Conservation (phyloP, 108 stramenopile species). For the Nannochloropsis salina region DNA sequence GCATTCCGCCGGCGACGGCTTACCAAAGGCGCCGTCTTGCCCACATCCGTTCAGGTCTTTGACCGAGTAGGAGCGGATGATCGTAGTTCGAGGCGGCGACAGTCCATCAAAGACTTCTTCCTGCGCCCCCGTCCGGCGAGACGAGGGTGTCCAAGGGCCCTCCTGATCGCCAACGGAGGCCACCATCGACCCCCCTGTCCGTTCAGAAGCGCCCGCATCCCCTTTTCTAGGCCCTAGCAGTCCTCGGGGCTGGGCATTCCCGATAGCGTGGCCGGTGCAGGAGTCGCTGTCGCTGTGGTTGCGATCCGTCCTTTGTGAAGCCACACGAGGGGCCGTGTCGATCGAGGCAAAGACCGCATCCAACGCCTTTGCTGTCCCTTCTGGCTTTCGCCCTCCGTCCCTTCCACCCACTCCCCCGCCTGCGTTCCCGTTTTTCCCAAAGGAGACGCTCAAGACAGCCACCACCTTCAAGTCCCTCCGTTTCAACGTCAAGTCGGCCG, state of each 20-base stretch:
- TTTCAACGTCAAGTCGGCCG: constrained; percentile 31
- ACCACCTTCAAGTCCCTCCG: constrained; percentile 34
- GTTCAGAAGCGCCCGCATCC: too few species aligned
- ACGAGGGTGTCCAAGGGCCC: too few species aligned
- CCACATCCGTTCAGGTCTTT: not conserved
- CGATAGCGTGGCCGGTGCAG: not conserved
- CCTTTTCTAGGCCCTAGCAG: too few species aligned
- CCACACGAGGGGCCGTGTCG: not conserved
- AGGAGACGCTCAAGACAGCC: constrained; percentile 31
- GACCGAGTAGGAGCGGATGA: not conserved
- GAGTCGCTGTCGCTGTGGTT: not conserved
- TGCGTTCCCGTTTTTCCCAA: not conserved
- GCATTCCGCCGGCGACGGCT: not conserved
- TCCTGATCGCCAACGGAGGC: too few species aligned
- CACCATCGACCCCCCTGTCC: too few species aligned
- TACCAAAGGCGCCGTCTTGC: too few species aligned
- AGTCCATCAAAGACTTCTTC: not conserved
- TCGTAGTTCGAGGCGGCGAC: not conserved
- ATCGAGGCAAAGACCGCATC: not conserved
- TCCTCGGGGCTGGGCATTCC: not conserved
- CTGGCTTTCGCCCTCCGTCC: constrained; percentile 3
- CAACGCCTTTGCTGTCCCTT: not conserved
- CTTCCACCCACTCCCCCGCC: not conserved
- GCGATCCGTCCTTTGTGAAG: not conserved
- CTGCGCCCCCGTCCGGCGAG: not conserved